Base-by-base conservation (phyloP, 345 rosid genomes). In the Draba incana region DNA sequence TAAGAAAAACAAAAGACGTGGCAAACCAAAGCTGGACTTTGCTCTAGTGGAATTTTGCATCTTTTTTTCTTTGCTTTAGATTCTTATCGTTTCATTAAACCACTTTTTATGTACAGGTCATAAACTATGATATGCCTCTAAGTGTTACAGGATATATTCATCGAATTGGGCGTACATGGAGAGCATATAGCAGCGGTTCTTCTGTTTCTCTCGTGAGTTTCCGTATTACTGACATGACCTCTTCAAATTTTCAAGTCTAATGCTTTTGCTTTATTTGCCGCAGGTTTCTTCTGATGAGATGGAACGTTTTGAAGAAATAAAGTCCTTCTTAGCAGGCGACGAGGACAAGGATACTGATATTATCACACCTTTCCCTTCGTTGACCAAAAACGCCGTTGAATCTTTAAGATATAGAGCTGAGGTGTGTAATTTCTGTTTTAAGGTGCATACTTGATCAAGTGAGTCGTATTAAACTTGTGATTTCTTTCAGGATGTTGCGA, bases 121-220 rank as follows among this genome's bases (percentile, higher is more conserved):
- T 93, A 73, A 93, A 88, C 77, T 88, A 75, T 64, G 94, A 93
- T 31, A 88, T 90, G 96, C 97, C 97, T 77, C 81, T 14, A 64
- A 80, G 69, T 81, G 85, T 77, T 45, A 75, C 77, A 5, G 95
- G 97, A 52, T 93, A 93, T 78, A 79, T 88, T 9, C 98, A 93
- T 82, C 83, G 95, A 65, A 88, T 93, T 83, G 96, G 98, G 60
- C 91, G 96, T 37, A 88, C 97, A 68, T 95, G 96, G 81, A 87
- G 97, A 82, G 98, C 94, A 67, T 84, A 83, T 75, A 79, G 90
- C 66, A 82, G 97, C 67, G 94, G 20, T 20, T 20, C 99, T 46
- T 84, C 94, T 2, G 66, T 93, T 46, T 90, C 94, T 65, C 86
- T 93, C 39, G 98, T 93, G 72, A 85, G 96, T 83, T 80, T 43